These are phyloP conservation scores for Podaxis sp. DNA, from an alignment of 768 basidiomycete genomes.

Conservation along the genomic window DNA sequence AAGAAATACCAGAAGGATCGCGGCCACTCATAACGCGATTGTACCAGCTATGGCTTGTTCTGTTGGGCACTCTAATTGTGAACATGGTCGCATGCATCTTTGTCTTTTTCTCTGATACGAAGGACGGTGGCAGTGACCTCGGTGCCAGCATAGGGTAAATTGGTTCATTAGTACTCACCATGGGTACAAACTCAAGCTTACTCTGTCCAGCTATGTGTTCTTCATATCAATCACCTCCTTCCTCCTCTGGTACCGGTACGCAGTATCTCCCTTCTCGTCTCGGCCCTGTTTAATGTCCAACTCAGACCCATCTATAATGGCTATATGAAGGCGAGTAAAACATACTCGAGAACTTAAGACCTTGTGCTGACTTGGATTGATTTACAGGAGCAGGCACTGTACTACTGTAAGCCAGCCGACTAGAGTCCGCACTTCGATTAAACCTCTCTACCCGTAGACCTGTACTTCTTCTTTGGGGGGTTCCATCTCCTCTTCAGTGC, in stretches of 20 bases:
- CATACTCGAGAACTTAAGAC: conserved; percentile 15
- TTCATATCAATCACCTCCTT: conserved; percentile 81
- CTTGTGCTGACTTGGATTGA: conserved; percentile 20
- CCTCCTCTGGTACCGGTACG: conserved; percentile 92
- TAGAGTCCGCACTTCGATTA: conserved; percentile 25
- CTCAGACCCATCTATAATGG: conserved; percentile 93
- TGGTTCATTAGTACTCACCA: conserved; percentile 15
- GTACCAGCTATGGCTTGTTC: conserved; percentile 93
- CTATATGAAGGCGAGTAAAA: conserved; percentile 80
- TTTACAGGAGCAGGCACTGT: conserved; percentile 83
- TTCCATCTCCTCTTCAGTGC: conserved; percentile 92
- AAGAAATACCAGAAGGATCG: conserved; percentile 84
- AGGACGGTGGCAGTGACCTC: conserved; percentile 75
- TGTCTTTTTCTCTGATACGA: conserved; percentile 73
- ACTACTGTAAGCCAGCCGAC: conserved; percentile 69
- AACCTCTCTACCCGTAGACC: conserved; percentile 51
- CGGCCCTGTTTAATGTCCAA: conserved; percentile 17
- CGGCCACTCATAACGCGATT: conserved; percentile 79
- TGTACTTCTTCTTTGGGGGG: conserved; percentile 96
- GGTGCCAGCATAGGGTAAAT: conserved; percentile 81
- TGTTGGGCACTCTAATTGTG: conserved; percentile 74
- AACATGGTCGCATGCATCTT: conserved; percentile 92
- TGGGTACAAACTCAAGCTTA: conserved; percentile 23
- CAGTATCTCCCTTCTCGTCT: conserved; percentile 15
- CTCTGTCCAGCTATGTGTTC: conserved; percentile 62